Base-by-base conservation (phyloP, 768 basidiomycete species). In the Russula earlei region DNA sequence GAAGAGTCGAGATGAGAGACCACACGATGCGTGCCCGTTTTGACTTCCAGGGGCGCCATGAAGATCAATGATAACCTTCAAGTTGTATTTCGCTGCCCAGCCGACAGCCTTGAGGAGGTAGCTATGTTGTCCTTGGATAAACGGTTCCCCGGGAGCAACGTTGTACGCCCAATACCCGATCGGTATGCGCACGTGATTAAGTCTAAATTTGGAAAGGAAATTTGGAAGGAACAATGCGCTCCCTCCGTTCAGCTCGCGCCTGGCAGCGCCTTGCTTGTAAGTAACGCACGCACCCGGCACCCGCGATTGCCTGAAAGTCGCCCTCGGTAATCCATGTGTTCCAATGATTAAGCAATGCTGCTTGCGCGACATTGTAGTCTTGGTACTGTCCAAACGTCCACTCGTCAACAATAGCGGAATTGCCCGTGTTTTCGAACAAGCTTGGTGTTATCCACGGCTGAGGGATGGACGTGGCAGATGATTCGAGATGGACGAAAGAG, bases 121-220 rank as follows among this genome's bases (percentile, higher is more conserved):
- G 19, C 81, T 76, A 33, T 86, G 71, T 67, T 90, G 88, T 12
- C 88, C 88, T 68, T 81, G 78, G 55, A 88, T 80, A 67, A 77
- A 91, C 7, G 90, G 91, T 63, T 91, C 85, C 5, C 87, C 87
- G 12, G 75, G 74, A 20, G 78, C 76, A 34, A 91, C 81, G 55
- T 93, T 89, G 63, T 84, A 91, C 1, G 87, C 90, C 89, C 89
- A 94, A 68, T 88, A 95, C 12, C 91, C 92, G 42, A 94, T 87
- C 14, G 90, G 89, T 36, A 91, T 65, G 44, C 89, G 81, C 54
- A 91, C 84, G 67, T 90, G 87, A 65, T 90, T 91, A 51, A 91
- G 72, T 15, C 87, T 87, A 64, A n/a, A 36, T n/a, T n/a, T n/a
- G n/a, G n/a, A n/a, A n/a, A n/a, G n/a, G n/a, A n/a, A n/a, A n/a